These are phyloP conservation scores for Solanum chiquidenum DNA, from an alignment of 257 asterid species.

Conservation along the genomic window DNA sequence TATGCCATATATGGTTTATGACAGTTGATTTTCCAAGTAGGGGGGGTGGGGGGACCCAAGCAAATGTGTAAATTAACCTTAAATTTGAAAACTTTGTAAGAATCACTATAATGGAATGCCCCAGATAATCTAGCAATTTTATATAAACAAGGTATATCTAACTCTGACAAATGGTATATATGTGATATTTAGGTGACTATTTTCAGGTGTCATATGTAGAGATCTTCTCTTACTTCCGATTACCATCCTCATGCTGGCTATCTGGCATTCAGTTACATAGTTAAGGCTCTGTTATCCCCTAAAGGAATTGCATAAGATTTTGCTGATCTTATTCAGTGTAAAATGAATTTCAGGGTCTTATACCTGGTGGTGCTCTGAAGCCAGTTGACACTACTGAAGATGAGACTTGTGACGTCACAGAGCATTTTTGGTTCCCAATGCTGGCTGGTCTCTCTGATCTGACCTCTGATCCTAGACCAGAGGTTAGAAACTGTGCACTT, in stretches of 20 bases:
- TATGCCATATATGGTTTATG: neutral
- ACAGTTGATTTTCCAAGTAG: neutral
- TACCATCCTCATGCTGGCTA: neutral
- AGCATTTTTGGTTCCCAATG: constrained; percentile 99
- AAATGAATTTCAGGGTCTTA: constrained; percentile 58
- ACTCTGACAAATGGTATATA: neutral
- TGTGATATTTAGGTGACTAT: neutral
- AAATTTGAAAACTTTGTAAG: neutral
- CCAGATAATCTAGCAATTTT: neutral
- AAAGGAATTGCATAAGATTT: neutral
- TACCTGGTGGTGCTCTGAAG: constrained; percentile 91
- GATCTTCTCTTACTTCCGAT: neutral
- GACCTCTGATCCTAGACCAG: constrained; percentile 92
- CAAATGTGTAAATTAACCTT: neutral
- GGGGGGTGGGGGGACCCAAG: neutral
- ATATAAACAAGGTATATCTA: neutral
- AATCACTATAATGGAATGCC: neutral
- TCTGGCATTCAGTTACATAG: neutral
- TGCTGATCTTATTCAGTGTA: constrained; percentile 6
- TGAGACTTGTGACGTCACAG: constrained; percentile 77
- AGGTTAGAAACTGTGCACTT: constrained; percentile 94
- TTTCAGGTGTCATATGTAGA: neutral
- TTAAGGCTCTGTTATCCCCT: neutral
- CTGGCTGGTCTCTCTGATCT: constrained; percentile 97
- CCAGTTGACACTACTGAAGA: constrained; percentile 56